phyloP scores from a whole-genome alignment of 352 stramenopile species.

The Elongisporangium prolatum region DNA sequence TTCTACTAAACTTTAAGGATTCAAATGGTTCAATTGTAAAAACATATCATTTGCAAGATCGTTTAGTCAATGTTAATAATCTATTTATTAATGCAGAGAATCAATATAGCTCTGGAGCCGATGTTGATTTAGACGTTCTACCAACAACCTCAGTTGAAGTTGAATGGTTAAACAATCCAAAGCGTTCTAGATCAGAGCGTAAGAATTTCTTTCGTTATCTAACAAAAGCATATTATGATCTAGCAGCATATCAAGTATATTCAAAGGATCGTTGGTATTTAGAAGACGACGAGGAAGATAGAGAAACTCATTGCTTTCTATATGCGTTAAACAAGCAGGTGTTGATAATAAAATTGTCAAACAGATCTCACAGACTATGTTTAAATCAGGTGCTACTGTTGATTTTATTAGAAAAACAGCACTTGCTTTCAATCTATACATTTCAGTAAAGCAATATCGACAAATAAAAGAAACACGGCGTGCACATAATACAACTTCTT shows the following conservation, averaged over 20 bases:
- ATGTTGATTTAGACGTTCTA: constrained; percentile 17
- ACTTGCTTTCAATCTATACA: constrained; percentile 14
- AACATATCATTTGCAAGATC: constrained; percentile 17
- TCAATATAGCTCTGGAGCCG: constrained; percentile 18
- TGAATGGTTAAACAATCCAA: constrained; percentile 18
- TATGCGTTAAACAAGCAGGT: constrained; percentile 14
- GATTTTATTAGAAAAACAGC: constrained; percentile 22
- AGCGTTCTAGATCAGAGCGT: constrained; percentile 10
- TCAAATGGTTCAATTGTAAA: constrained; percentile 10
- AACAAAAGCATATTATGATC: constrained; percentile 15
- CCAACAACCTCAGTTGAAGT: constrained; percentile 10
- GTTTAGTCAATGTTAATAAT: constrained; percentile 16
- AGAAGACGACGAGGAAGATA: constrained; percentile 6
- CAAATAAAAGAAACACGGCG: constrained; percentile 6
- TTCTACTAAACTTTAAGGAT: constrained; percentile 18
- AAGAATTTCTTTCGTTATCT: constrained; percentile 27
- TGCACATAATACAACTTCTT: constrained; percentile 11
- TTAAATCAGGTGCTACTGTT: constrained; percentile 16
- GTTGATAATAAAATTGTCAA: constrained; percentile 10
- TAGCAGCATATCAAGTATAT: constrained; percentile 20
- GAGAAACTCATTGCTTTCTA: constrained; percentile 14
- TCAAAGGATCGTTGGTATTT: constrained; percentile 2
- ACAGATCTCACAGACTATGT: constrained; percentile 22
- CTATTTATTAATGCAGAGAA: constrained; percentile 21
- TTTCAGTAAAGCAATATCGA: constrained; percentile 17